Percentiles rank a stretch among this genome's conserved stretches.
Evolutionary conservation across 257 asterid species (phyloP).

Genomic region (Ilex aquifolium): DNA sequence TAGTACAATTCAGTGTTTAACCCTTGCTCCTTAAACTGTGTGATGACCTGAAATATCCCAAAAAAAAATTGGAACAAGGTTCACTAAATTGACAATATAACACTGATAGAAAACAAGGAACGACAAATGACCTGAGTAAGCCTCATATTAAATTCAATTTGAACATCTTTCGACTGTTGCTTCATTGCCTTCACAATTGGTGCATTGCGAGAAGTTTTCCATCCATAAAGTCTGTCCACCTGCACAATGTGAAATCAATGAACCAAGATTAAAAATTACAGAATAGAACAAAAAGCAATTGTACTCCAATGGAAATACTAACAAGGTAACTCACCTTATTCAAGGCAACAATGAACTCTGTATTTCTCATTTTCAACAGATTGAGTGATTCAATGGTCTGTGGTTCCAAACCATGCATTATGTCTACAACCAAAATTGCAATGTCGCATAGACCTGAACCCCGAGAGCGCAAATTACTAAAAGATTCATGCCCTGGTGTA

Average conservation of each 20-base stretch:
- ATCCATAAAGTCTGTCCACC: constrained; percentile 90
- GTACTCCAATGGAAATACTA: constrained; percentile 2
- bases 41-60: constrained; percentile 41
- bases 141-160: constrained; percentile 60
- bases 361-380: constrained; percentile 89
- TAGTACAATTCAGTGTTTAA: constrained; percentile 84
- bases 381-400: constrained; percentile 94
- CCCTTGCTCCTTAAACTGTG: constrained; percentile 91
- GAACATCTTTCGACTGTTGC: constrained; percentile 76
- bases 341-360: constrained; percentile 84
- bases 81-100: constrained; percentile 10
- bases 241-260: constrained; percentile 19
- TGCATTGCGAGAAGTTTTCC: constrained; percentile 73
- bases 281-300: constrained; percentile 1
- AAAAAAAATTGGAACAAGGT: constrained; percentile 18
- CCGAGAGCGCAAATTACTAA: constrained; percentile 83
- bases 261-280: constrained; percentile 6
- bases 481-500: constrained; percentile 98
- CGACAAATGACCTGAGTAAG: constrained; percentile 49
- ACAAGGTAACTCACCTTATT: constrained; percentile 60
- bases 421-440: constrained; percentile 94
- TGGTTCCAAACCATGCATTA: constrained; percentile 98
- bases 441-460: constrained; percentile 98
- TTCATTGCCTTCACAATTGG: constrained; percentile 79
- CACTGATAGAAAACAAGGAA: constrained; percentile 6